These are phyloP conservation scores for Cylindrotheca fusiformis DNA, from an alignment of 108 stramenopile species.

Conservation along the genomic window DNA sequence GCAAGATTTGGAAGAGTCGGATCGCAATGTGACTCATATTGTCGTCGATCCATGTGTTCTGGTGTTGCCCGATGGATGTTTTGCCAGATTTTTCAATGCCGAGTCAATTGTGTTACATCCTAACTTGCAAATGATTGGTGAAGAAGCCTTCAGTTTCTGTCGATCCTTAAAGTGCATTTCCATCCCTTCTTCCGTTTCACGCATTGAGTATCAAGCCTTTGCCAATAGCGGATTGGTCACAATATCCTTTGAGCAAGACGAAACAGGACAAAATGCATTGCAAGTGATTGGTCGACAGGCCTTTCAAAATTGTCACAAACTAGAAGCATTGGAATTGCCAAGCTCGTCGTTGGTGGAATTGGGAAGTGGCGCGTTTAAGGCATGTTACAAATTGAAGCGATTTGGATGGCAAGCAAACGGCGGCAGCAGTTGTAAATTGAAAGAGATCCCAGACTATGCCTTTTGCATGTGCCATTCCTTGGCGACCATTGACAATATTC, in stretches of 20 bases:
- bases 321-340: background rate
- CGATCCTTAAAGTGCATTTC: background rate
- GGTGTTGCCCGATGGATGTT: background rate
- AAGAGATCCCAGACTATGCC: background rate
- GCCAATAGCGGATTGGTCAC: background rate
- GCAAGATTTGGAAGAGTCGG: no score
- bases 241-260: no score
- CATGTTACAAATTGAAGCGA: background rate
- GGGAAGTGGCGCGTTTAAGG: background rate
- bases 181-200: background rate
- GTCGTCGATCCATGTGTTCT: background rate
- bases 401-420: background rate
- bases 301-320: background rate
- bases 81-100: background rate
- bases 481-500: background rate
- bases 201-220: background rate
- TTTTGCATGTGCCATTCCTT: conserved; percentile 1
- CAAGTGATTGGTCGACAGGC: background rate
- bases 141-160: background rate
- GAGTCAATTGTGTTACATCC: background rate
- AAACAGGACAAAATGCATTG: background rate
- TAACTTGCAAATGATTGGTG: background rate
- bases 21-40: background rate
- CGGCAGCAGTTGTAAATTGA: background rate
- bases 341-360: background rate